A percentile compares a stretch with the other conserved stretches of the same genome.
phyloP scores from a whole-genome alignment of 1,139 yeast species.

The Candida buenavistaensis region DNA sequence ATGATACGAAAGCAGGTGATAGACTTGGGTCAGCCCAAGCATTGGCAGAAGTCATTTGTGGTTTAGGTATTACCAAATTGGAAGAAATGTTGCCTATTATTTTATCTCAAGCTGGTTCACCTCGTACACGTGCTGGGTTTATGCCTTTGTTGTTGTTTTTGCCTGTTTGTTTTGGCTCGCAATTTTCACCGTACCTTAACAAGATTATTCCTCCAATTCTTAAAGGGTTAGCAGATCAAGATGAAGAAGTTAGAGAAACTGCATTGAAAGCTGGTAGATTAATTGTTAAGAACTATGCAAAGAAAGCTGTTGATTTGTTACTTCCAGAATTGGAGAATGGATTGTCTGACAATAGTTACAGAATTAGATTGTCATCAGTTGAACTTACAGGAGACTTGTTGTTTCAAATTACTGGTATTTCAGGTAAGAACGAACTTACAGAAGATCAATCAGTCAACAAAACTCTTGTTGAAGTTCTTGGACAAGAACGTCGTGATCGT shows the following conservation, averaged over 20 bases:
- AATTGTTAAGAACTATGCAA: conserved; percentile 88
- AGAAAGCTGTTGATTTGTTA: conserved; percentile 87
- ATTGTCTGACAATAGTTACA: conserved; percentile 74
- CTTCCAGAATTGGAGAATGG: conserved; percentile 94
- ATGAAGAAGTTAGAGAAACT: conserved; percentile 84
- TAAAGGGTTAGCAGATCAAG: conserved; percentile 85
- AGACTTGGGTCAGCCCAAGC: conserved; percentile 98
- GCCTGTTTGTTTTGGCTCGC: conserved; percentile 93
- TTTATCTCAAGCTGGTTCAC: conserved; percentile 66
- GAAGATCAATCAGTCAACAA: conserved; percentile 71
- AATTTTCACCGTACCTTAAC: conserved; percentile 84
- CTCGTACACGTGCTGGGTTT: conserved; percentile 83
- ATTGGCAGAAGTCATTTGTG: conserved; percentile 87
- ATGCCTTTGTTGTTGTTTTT: conserved; percentile 86
- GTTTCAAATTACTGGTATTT: conserved; percentile 92
- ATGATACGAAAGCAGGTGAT: conserved; percentile 83
- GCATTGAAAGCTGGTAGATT: conserved; percentile 92
- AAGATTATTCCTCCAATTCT: conserved; percentile 88
- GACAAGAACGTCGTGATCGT: conserved; percentile 85
- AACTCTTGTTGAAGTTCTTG: conserved; percentile 75
- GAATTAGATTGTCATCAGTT: conserved; percentile 91
- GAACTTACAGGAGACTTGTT: conserved; percentile 96
- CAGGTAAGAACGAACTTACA: conserved; percentile 62
- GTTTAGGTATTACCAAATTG: conserved; percentile 81
- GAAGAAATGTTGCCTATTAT: conserved; percentile 87